A percentile compares a stretch with the other conserved stretches of the same genome.
Conservation (phyloP, 345 rosid species). For the Aegle marmelos region DNA sequence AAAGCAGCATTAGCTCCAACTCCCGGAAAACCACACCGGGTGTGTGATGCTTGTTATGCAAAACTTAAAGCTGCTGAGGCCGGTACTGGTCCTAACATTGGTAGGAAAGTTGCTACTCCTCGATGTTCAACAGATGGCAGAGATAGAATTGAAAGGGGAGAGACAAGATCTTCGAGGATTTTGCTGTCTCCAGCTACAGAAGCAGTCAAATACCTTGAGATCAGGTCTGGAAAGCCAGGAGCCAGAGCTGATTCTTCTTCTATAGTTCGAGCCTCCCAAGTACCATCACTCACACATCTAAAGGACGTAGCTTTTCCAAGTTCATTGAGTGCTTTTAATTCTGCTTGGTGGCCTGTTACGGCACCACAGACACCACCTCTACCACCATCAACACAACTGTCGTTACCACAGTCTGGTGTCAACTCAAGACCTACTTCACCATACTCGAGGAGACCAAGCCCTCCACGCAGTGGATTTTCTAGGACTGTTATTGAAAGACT, state of each 20-base stretch:
- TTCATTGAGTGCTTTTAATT: conserved; percentile 65
- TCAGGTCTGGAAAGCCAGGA: conserved; percentile 57
- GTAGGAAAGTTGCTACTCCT: conserved; percentile 39
- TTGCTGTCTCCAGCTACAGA: conserved; percentile 62
- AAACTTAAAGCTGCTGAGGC: conserved; percentile 82
- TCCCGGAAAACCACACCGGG: conserved; percentile 95
- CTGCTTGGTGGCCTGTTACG: conserved; percentile 48
- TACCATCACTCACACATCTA: conserved; percentile 57
- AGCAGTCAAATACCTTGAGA: conserved; percentile 69
- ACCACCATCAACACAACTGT: conserved; percentile 14
- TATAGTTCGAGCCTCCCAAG: conserved; percentile 67
- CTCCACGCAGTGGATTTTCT: conserved; percentile 74
- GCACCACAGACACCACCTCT: conserved; percentile 13
- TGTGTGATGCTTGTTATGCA: conserved; percentile 82
- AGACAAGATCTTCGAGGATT: conserved; percentile 46
- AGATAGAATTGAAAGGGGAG: conserved; percentile 50
- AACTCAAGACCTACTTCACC: conserved; percentile 61
- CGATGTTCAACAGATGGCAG: conserved; percentile 48
- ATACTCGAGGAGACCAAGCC: conserved; percentile 62
- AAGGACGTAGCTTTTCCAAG: conserved; percentile 78
- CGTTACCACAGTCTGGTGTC: conserved; percentile 36
- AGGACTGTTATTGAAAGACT: conserved; percentile 74
- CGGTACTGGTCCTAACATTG: conserved; percentile 31
- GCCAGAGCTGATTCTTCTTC: conserved; percentile 46
- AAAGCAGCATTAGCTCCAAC: conserved; percentile 97